Base-by-base conservation (phyloP, 2,329 filamentous ascomycete genomes). In the Lomentospora prolificans region DNA sequence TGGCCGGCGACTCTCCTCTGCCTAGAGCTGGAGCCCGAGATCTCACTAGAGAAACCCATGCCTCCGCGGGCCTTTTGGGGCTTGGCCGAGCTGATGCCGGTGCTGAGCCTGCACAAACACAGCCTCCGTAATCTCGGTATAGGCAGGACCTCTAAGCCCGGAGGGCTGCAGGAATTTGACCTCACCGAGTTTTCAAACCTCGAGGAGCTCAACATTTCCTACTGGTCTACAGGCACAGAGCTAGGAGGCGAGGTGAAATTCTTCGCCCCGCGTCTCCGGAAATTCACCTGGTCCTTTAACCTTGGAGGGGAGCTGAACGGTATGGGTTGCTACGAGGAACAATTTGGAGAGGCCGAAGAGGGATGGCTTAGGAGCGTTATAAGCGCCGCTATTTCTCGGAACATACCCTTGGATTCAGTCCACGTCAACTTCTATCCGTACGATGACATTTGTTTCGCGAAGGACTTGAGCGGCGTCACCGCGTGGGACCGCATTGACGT, bases 381-480 rank as follows among this genome's bases (percentile, higher is more conserved):
- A 22, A 50, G 19, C 10, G 24, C 44, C 4, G 44, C 44, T 22
- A 27, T 50, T 14, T n/a, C 6, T n/a, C 4, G 19, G 44, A 27
- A 27, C 1, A 8, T 22, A 22, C 19, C n/a, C 44, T 22, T 50
- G 44, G 24, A 22, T 4, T 22, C 19, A n/a, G 44, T 50, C 1
- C 44, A 50, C 44, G 19, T 50, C 44, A 22, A 27, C 44, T 50
- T 50, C 44, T 50, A 50, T 50, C 44, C 44, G 14, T 50, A 50
- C 19, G 19, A 19, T 9, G 44, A 50, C n/a, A 17, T 12, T 17
- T 12, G 36, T 39, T 39, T n/a, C 36, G 14, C 36, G 36, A n/a
- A n/a, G 14, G 36, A 39, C 36, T 12, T 6, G 19, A 4, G 14
- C 36, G 19, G 14, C 36, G 36, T 39, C 14, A n/a, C 14, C 36